Evolutionary conservation across 495 filamentous ascomycete genomes (phyloP), one percentile per base, ranked within the genome.

Genomic region (Penicillium lividum): DNA sequence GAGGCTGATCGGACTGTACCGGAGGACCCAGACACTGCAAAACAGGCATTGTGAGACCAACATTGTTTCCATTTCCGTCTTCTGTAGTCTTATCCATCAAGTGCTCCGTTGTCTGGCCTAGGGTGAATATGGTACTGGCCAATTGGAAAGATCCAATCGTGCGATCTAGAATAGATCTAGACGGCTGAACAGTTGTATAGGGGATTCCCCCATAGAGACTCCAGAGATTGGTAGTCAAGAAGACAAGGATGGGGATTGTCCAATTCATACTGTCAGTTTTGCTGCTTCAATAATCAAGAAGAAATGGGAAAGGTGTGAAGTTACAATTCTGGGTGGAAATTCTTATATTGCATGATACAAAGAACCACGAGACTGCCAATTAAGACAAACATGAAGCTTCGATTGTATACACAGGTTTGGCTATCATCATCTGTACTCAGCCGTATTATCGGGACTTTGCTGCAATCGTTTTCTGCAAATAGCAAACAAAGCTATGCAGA

Each of bases 191-290:
- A 15, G 49, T 29, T 22, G 60, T 62, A 49, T 57, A 63, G 2
- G 63, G 63, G 36, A 66, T 55, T 6, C 40, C 54, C 8, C 53
- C 45, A 6, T 44, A 62, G n/a, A 60, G 34, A 5, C 63, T 60
- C 59, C 60, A 66, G 45, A 66, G 36, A 44, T 54, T 66, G 18
- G 56, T 40, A 3, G 44, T 25, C 7, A 66, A 11, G 31, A 60
- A 66, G 7, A 58, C 53, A 6, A 60, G n/a, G 7, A 43, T 27
- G 3, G 56, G 59, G 8, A 63, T 44, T 28, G 40, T 15, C 27
- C 56, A 53, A 25, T 56, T 30, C 61, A 57, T 64, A 25, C 28
- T 33, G n/a, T 0, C 5, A n/a, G 47, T 8, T 50, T 31, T 5
- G 38, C 13, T 3, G 38, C 0, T 40, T 11, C 6, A 16, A 16